Percentiles rank a stretch among this genome's conserved stretches.
Evolutionary conservation across 345 rosid species (phyloP).

Genomic region (Eucalyptus sp.): DNA sequence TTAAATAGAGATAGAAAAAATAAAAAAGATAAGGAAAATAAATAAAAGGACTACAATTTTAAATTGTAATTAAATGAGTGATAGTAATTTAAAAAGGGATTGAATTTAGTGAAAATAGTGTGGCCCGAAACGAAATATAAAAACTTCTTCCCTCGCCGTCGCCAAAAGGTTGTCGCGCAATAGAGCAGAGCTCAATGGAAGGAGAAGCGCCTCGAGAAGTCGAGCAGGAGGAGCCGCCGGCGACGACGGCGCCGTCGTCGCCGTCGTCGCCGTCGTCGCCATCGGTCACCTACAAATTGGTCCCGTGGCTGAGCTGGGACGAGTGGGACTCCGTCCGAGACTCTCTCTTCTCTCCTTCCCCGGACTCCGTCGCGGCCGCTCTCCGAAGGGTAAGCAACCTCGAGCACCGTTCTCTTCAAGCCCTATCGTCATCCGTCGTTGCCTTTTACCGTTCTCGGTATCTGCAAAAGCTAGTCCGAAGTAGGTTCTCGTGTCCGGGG

Average conservation of each 20-base stretch:
- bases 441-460: not conserved
- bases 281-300: conserved; percentile 31
- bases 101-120: not conserved
- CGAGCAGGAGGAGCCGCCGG: not conserved
- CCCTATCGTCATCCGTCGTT: not conserved
- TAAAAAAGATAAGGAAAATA: not conserved
- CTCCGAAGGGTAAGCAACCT: conserved; percentile 43
- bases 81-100: not conserved
- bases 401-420: not conserved
- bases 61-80: too few species aligned
- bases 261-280: not conserved
- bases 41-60: not conserved
- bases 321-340: conserved; percentile 85
- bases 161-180: not conserved
- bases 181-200: not conserved
- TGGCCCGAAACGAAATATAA: not conserved
- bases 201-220: not conserved
- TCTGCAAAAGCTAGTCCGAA: not conserved
- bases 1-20: too few species aligned
- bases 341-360: conserved; percentile 70
- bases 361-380: conserved; percentile 35
- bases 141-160: not conserved
- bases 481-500: not conserved
- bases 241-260: conserved; percentile 10
- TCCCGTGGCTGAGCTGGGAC: conserved; percentile 90